A percentile compares a stretch with the other conserved stretches of the same genome.
Evolutionary conservation across 345 rosid species (phyloP).

Genomic region (Noccaea bulbosa): DNA sequence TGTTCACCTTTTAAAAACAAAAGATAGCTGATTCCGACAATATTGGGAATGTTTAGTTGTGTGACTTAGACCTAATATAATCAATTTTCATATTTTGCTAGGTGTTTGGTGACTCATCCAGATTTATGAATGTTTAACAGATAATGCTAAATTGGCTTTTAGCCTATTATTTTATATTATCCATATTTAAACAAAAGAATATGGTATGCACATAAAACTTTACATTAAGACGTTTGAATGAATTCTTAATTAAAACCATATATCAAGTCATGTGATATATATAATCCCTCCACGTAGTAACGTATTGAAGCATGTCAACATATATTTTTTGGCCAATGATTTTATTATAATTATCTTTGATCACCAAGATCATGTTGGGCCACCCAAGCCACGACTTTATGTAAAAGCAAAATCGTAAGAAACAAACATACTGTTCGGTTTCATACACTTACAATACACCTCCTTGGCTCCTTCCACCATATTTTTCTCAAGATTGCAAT

Average conservation of each 20-base stretch:
- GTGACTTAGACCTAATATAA: slow-evolving; percentile 23
- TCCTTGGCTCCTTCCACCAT: not conserved
- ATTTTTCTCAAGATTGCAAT: not conserved
- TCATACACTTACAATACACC: slow-evolving; percentile 1
- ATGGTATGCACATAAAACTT: not conserved
- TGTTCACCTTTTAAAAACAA: slow-evolving; percentile 10
- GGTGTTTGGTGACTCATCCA: slow-evolving; percentile 19
- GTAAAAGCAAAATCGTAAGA: not conserved
- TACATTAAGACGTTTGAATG: not conserved
- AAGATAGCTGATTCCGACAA: slow-evolving; percentile 15
- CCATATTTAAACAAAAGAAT: not conserved
- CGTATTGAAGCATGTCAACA: not conserved
- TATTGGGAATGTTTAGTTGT: slow-evolving; percentile 32
- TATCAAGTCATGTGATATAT: slow-evolving; percentile 7
- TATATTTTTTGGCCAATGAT: not conserved
- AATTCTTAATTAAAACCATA: slow-evolving; percentile 26
- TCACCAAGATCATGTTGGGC: slow-evolving; percentile 34
- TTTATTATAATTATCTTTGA: slow-evolving; percentile 20
- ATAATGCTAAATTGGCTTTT: not conserved
- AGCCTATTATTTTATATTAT: slow-evolving; percentile 16
- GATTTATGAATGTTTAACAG: slow-evolving; percentile 22
- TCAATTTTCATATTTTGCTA: not conserved
- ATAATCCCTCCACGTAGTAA: slow-evolving; percentile 22
- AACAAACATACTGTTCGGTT: slow-evolving; percentile 11
- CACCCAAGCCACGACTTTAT: slow-evolving; percentile 26